phyloP scores from a whole-genome alignment of 306 rosid genomes.

The Canavalia ensiformis region DNA sequence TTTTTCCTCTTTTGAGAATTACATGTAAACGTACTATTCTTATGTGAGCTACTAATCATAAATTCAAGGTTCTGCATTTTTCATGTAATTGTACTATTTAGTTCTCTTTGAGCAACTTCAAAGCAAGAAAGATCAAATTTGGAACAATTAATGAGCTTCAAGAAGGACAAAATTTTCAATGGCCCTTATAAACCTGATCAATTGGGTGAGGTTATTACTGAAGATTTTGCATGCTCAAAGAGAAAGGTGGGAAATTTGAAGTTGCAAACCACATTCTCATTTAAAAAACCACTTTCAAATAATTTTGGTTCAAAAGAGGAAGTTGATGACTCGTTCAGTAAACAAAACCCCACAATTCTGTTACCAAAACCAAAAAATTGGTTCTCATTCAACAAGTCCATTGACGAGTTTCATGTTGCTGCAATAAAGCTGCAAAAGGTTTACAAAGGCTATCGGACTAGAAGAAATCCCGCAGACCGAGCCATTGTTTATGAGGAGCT shows the following conservation, averaged over 20 bases:
- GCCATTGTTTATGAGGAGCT: constrained; percentile 87
- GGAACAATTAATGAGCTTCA: constrained; percentile 52
- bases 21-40: too few relatives aligned
- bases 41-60: too few relatives aligned
- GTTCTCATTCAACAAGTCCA: constrained; percentile 47
- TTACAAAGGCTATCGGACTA: constrained; percentile 79
- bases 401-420: constrained; percentile 62
- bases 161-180: constrained; percentile 40
- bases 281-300: constrained; percentile 40
- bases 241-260: constrained; percentile 50
- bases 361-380: constrained; percentile 42
- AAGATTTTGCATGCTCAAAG: constrained; percentile 52
- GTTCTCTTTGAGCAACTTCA: background rate
- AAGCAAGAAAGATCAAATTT: constrained; percentile 45
- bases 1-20: too few relatives aligned
- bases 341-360: constrained; percentile 32
- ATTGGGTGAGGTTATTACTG: constrained; percentile 38
- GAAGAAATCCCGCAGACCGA: constrained; percentile 87
- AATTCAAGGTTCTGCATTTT: too few relatives aligned
- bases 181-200: constrained; percentile 37
- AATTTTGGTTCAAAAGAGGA: constrained; percentile 42
- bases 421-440: constrained; percentile 85
- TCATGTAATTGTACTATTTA: too few relatives aligned
- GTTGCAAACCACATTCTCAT: constrained; percentile 55
- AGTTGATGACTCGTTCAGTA: constrained; percentile 29